A percentile compares a stretch with the other conserved stretches of the same genome.
Conservation (phyloP, 805 yeast species). For the Saturnispora mendoncae region DNA sequence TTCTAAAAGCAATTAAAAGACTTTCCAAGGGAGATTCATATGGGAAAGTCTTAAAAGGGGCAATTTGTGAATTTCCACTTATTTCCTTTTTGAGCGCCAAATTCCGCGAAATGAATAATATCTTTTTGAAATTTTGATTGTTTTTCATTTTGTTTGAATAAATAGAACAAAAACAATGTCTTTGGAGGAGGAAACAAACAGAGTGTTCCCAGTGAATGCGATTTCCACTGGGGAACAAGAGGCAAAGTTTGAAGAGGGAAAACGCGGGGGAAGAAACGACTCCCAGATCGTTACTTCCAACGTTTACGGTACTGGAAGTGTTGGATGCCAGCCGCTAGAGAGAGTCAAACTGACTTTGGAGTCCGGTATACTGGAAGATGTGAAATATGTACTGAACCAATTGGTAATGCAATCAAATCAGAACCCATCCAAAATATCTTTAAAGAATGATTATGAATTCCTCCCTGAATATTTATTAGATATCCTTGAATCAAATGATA, state of each 20-base stretch:
- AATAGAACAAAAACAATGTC: slow-evolving; percentile 1
- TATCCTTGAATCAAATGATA: slow-evolving; percentile 17
- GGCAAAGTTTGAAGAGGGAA: slow-evolving; percentile 24
- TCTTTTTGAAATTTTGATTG: not conserved
- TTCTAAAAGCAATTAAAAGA: no score
- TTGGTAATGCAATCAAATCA: slow-evolving; percentile 37
- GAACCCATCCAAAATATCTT: slow-evolving; percentile 32
- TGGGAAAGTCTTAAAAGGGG: no score
- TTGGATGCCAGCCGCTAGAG: slow-evolving; percentile 55
- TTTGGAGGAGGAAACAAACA: slow-evolving; percentile 3
- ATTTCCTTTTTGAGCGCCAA: no score
- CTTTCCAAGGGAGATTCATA: no score
- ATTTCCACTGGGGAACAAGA: slow-evolving; percentile 29
- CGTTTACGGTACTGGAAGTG: slow-evolving; percentile 29
- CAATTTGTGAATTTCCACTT: no score
- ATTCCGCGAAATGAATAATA: not conserved
- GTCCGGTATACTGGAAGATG: slow-evolving; percentile 56
- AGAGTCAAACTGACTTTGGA: slow-evolving; percentile 65
- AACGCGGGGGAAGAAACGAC: slow-evolving; percentile 25
- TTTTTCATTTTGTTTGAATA: not conserved
- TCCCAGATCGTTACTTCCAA: slow-evolving; percentile 25
- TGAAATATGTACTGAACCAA: slow-evolving; percentile 61
- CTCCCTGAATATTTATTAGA: slow-evolving; percentile 30
- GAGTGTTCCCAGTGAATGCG: slow-evolving; percentile 28
- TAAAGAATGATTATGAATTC: slow-evolving; percentile 33